Base-by-base conservation (phyloP, 1,139 yeast species). In the Protomyces lactucae-debilis region DNA sequence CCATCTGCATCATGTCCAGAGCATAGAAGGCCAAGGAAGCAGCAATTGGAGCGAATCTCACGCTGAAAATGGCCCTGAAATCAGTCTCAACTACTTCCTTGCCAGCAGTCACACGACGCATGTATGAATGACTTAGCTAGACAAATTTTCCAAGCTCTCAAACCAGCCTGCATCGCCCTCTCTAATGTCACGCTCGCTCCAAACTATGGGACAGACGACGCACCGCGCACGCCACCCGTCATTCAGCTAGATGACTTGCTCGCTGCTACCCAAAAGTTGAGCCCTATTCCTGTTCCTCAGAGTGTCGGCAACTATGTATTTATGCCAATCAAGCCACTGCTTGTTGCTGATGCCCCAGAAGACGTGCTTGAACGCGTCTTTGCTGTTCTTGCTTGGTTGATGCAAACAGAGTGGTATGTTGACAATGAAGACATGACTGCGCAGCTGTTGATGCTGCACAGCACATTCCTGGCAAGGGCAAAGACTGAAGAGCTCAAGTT, bases 291-390 rank as follows among this genome's bases (percentile, higher is more conserved):
- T 14, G 48, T 59, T 18, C 36, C 52, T 10, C 57, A 59, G 52
- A 59, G 46, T 28, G n/a, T 59, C 14, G 63, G 51, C 10, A 59
- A 59, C 45, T 59, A 59, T 45, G 39, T 59, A 10, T 59, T 59
- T 52, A 52, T 59, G 23, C 63, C 63, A 2, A 3, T 59, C 28
- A 59, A 59, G 36, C 63, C 63, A 4, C 53, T 59, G 12, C 37
- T 59, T 28, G 52, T 28, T 9, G 40, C 63, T 10, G 37, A 43
- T 28, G 36, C 37, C 3, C 36, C 32, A 1, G 63, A 52, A 40
- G 52, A n/a, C 2, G 36, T 59, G 35, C 43, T 16, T 14, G 48
- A 18, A n/a, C 16, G 21, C 10, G 63, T 52, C 10, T 59, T 59
- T 25, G 45, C 45, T 16, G 16, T 59, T 9, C 12, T 59, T 10